Percentiles rank a stretch among this genome's conserved stretches.
phyloP scores from a whole-genome alignment of 1,284 basidiomycete species.

The Rhizopogon parksii region DNA sequence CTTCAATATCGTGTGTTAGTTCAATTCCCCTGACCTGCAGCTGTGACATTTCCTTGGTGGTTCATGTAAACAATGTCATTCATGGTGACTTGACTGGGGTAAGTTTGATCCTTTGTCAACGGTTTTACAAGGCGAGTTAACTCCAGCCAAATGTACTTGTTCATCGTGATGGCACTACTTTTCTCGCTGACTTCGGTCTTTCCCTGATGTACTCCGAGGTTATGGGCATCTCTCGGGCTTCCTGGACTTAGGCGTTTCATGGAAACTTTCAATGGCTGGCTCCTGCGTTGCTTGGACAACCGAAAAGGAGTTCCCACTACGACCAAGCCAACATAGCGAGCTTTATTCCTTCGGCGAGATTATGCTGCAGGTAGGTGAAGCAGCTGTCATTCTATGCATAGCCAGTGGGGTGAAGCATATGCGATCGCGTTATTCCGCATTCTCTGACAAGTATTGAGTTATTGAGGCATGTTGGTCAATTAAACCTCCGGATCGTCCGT shows the following conservation, averaged over 20 bases:
- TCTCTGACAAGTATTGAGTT: conserved; percentile 22
- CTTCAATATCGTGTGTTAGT: conserved; percentile 15
- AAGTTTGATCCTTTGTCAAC: conserved; percentile 3
- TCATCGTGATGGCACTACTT: conserved; percentile 13
- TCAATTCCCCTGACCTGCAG: background rate
- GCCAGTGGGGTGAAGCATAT: conserved; percentile 9
- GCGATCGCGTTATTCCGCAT: conserved; percentile 13
- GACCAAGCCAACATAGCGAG: conserved; percentile 18
- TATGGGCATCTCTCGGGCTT: conserved; percentile 18
- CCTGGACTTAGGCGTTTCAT: conserved; percentile 16
- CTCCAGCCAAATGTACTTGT: conserved; percentile 30
- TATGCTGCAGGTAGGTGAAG: conserved; percentile 22
- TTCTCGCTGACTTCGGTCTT: conserved; percentile 24
- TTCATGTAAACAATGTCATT: conserved; percentile 16
- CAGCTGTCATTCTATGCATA: conserved; percentile 17
- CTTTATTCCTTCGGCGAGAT: conserved; percentile 26
- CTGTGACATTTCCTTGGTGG: conserved; percentile 11
- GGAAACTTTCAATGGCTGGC: conserved; percentile 28
- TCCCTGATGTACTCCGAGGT: conserved; percentile 24
- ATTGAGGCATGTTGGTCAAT: conserved; percentile 16
- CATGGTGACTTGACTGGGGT: conserved; percentile 27
- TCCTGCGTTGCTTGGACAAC: conserved; percentile 16
- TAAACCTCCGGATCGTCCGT: conserved; percentile 16
- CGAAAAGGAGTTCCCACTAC: conserved; percentile 11
- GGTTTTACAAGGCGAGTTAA: background rate